Conservation (phyloP, 2,329 filamentous ascomycete species). For the Periconia sp. region DNA sequence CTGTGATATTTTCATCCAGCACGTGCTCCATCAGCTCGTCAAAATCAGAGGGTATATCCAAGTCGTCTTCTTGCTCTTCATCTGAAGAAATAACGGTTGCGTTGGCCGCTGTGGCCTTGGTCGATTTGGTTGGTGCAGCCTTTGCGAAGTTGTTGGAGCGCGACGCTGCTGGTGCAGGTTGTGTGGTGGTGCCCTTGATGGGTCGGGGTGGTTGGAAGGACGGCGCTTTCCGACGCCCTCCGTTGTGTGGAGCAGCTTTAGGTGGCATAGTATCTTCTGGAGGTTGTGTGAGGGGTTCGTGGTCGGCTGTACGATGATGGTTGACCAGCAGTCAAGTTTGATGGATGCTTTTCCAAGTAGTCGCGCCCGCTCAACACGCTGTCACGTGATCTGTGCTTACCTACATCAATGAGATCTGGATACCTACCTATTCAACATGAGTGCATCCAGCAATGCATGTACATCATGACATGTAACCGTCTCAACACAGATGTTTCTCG, state of each 20-base stretch:
- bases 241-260: constrained; percentile 22
- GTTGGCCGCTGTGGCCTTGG: background rate
- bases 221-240: constrained; percentile 31
- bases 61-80: constrained; percentile 29
- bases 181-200: constrained; percentile 26
- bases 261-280: constrained; percentile 22
- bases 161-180: constrained; percentile 17
- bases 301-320: background rate
- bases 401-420: too few relatives aligned
- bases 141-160: constrained; percentile 23
- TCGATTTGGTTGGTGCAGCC: constrained; percentile 20
- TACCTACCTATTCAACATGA: too few relatives aligned
- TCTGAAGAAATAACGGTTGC: constrained; percentile 35
- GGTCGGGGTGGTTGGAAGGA: constrained; percentile 43
- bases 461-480: too few relatives aligned
- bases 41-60: constrained; percentile 20
- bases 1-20: constrained; percentile 9
- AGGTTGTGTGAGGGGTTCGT: constrained; percentile 1
- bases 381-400: constrained; percentile 4
- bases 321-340: too few relatives aligned
- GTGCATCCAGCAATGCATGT: too few relatives aligned
- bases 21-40: constrained; percentile 33
- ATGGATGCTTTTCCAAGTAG: too few relatives aligned
- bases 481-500: too few relatives aligned
- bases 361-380: constrained; percentile 1